Base-by-base conservation (phyloP, 2,329 filamentous ascomycete species). In the Metarhizium sp. region DNA sequence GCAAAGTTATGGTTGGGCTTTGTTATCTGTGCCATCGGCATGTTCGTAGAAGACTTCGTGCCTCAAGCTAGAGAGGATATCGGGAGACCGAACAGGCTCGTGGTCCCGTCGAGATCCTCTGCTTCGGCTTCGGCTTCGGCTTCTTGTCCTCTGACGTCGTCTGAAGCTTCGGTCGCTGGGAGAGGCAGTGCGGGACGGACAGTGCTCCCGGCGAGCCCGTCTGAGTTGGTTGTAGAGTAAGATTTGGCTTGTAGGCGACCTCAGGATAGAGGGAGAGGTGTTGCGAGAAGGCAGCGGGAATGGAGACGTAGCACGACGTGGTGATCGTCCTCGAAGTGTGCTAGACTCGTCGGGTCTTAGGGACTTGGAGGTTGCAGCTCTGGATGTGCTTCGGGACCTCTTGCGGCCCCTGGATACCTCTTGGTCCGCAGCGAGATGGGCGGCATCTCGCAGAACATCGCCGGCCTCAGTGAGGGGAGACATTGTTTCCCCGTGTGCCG, bases 121-220 rank as follows among this genome's bases (percentile, higher is more conserved):
- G 62, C 71, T 72, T 54, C 68, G 65, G 62, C 71, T 74, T 53
- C 71, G 68, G 62, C 71, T 72, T 55, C 68, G 65, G 62, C 71
- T 74, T 53, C 71, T 66, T 13, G 70, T 71, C 52, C 71, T 63
- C 57, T 71, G 69, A n/a, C 69, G 68, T 50, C 70, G 69, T 25
- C 69, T 66, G 46, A 64, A 60, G 32, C 64, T 63, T 59, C 67
- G 64, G n/a, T 65, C 67, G 30, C 67, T 61, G 2, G 70, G 69
- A 6, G 71, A 71, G 2, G 67, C 59, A 18, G 68, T 68, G 20
- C 72, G 66, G 13, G 72, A 75, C 11, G 72, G 72, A 56, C 72
- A 74, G 58, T 76, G 75, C 59, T 74, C 74, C 20, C 76, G 72
- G 45, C 73, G 71, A 38, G 67, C 67, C 34, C 71, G 68, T 5